These are phyloP conservation scores for Cryphonectria japonica DNA, from an alignment of 2,329 filamentous ascomycete species.

Conservation along the genomic window DNA sequence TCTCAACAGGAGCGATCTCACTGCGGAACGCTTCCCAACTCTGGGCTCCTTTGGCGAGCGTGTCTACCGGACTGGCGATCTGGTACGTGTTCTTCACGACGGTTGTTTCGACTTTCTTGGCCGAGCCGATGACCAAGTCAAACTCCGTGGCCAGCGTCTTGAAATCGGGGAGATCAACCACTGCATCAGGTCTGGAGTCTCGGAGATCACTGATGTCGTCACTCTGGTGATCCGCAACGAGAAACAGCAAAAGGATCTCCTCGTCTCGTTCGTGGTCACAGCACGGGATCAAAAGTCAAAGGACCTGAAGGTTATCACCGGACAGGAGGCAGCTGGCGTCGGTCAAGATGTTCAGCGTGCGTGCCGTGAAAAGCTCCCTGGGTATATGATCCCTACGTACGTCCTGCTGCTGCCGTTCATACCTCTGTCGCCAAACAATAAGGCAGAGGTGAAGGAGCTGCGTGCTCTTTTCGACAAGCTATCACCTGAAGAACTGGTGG, in stretches of 20 bases:
- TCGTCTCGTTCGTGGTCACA: conserved; percentile 73
- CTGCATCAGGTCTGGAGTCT: conserved; percentile 66
- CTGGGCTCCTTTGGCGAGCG: conserved; percentile 60
- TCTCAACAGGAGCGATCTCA: conserved; percentile 78
- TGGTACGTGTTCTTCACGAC: conserved; percentile 80
- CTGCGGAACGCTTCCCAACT: conserved; percentile 73
- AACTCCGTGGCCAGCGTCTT: conserved; percentile 84
- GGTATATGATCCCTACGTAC: conserved; percentile 91
- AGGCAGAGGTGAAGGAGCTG: conserved; percentile 75
- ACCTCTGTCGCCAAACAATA: conserved; percentile 87
- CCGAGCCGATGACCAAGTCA: conserved; percentile 88
- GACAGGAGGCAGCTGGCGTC: conserved; percentile 44
- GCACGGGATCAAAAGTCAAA: conserved; percentile 2
- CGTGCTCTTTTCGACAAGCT: conserved; percentile 67
- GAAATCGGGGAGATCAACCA: conserved; percentile 93
- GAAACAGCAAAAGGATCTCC: conserved; percentile 76
- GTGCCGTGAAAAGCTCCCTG: conserved; percentile 72
- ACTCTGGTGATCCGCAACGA: conserved; percentile 76
- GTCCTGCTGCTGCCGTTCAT: conserved; percentile 72
- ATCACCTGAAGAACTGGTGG: conserved; percentile 63
- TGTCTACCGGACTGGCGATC: conserved; percentile 86
- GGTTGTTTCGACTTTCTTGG: conserved; percentile 86
- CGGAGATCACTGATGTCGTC: conserved; percentile 67
- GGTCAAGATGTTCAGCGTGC: conserved; percentile 56
- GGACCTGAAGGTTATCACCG: conserved; percentile 36